Conservation (phyloP, 2,329 filamentous ascomycete species). For the Curvularia hawaiiensis region DNA sequence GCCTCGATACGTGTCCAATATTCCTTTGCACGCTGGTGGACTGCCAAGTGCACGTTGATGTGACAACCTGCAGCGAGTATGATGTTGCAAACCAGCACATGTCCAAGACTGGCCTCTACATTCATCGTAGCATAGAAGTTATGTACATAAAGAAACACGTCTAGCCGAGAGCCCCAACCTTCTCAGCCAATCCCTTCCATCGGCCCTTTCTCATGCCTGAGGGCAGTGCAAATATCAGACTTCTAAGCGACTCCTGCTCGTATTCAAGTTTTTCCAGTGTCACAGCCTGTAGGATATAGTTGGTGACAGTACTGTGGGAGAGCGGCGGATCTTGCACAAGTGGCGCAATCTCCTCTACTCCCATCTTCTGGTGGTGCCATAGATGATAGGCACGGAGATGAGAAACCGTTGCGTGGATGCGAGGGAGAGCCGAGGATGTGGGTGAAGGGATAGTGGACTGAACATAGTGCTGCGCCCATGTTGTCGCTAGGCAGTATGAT, state of each 20-base stretch:
- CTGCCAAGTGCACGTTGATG: too few relatives aligned
- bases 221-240: constrained; percentile 30
- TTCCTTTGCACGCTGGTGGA: not conserved
- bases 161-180: constrained; percentile 21
- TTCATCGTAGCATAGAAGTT: not conserved
- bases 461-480: constrained; percentile 39
- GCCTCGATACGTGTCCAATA: constrained; percentile 2
- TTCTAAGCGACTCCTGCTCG: constrained; percentile 26
- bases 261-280: constrained; percentile 37
- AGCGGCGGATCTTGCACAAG: constrained; percentile 41
- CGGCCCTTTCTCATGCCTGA: constrained; percentile 29
- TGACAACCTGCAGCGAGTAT: not conserved
- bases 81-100: not conserved
- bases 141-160: not conserved
- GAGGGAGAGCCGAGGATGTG: constrained; percentile 19
- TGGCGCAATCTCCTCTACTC: constrained; percentile 27
- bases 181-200: constrained; percentile 33
- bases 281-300: constrained; percentile 41
- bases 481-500: constrained; percentile 29
- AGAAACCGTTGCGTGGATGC: constrained; percentile 38
- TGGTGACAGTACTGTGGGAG: constrained; percentile 31
- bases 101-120: not conserved
- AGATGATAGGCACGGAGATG: constrained; percentile 44
- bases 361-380: constrained; percentile 38
- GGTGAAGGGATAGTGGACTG: constrained; percentile 36